phyloP scores from a whole-genome alignment of 2,329 filamentous ascomycete species.

The Aspergillus nomiae region DNA sequence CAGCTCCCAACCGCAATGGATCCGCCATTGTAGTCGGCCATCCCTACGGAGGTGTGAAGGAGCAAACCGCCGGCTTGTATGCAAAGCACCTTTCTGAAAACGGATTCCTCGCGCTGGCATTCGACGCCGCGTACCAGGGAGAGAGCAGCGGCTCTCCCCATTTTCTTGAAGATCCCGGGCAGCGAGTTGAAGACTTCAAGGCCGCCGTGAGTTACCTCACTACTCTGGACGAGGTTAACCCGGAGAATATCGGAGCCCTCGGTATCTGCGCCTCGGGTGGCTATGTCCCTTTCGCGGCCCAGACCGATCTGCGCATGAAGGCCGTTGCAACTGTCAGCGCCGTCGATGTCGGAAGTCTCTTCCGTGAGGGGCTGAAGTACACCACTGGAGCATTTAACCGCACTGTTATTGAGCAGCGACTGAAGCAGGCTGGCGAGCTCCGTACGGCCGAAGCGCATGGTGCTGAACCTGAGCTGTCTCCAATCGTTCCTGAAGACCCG shows the following conservation, averaged over 20 bases:
- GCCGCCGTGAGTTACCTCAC: background rate
- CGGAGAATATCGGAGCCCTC: slow-evolving; percentile 24
- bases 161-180: background rate
- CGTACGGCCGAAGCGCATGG: too few relatives aligned
- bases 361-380: too few relatives aligned
- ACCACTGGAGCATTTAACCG: too few relatives aligned
- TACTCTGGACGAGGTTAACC: slow-evolving; percentile 1
- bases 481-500: too few relatives aligned
- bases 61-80: background rate
- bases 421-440: too few relatives aligned
- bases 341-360: too few relatives aligned
- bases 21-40: too few relatives aligned
- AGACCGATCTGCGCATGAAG: slow-evolving; percentile 26
- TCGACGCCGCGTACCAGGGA: background rate
- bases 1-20: too few relatives aligned
- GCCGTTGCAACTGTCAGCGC: slow-evolving; percentile 19
- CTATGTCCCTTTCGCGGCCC: slow-evolving; percentile 22
- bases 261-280: slow-evolving; percentile 27
- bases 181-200: background rate
- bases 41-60: background rate
- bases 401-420: too few relatives aligned
- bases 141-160: background rate
- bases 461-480: too few relatives aligned
- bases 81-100: background rate
- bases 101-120: background rate